phyloP scores from a whole-genome alignment of 2,329 filamentous ascomycete genomes.

The Botrytis paeoniae region DNA sequence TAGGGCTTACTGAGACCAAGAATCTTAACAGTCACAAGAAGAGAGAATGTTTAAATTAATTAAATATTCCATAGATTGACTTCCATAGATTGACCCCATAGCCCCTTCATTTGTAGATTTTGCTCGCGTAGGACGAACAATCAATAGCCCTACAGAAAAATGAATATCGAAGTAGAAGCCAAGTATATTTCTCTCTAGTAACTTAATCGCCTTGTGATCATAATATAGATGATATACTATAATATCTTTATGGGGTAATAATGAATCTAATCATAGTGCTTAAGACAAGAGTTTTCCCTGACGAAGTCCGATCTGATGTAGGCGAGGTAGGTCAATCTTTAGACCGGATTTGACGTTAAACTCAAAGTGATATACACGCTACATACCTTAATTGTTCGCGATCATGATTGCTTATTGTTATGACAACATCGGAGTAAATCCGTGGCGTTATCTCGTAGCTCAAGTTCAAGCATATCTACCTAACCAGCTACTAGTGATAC shows the following conservation, averaged over 20 bases:
- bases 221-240: neutral
- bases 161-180: neutral
- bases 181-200: no score
- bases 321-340: neutral
- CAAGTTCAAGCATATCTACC: constrained; percentile 6
- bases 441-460: neutral
- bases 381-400: neutral
- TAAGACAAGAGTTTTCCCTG: neutral
- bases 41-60: neutral
- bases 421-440: neutral
- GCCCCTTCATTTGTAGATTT: constrained; percentile 1
- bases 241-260: neutral
- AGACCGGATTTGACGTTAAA: neutral
- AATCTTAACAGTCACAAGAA: neutral
- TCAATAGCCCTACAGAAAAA: neutral
- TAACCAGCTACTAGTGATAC: constrained; percentile 3
- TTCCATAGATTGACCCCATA: neutral
- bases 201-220: neutral
- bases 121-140: neutral
- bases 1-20: neutral
- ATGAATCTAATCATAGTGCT: neutral
- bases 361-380: neutral
- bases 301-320: neutral
- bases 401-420: neutral
- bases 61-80: neutral